These are phyloP conservation scores for Gentiana straminea DNA, from an alignment of 257 asterid species.

Conservation along the genomic window DNA sequence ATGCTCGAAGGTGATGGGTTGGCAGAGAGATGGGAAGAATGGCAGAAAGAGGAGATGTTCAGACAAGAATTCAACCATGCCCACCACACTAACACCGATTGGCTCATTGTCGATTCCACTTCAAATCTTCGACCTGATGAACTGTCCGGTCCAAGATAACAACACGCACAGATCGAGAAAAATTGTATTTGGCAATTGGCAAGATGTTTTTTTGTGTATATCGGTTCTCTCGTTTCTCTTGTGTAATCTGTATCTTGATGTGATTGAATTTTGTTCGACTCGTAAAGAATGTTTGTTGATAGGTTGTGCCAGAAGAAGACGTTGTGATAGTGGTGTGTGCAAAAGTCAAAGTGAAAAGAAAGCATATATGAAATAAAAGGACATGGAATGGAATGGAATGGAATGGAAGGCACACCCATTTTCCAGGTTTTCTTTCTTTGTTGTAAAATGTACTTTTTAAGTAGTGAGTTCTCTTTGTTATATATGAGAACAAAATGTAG, in stretches of 20 bases:
- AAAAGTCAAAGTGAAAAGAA: no score
- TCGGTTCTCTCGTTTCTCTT: neutral
- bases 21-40: conserved; percentile 95
- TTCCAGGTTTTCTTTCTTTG: no score
- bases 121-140: conserved; percentile 64
- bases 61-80: conserved; percentile 43
- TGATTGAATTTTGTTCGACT: conserved; percentile 11
- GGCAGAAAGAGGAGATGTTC: conserved; percentile 88
- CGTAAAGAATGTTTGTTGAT: conserved; percentile 15
- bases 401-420: no score
- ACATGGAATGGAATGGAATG: no score
- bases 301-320: neutral
- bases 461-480: no score
- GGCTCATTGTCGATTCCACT: conserved; percentile 64
- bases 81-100: conserved; percentile 36
- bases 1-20: conserved; percentile 96
- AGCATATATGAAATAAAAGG: no score
- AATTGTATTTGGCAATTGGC: conserved; percentile 2
- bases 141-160: conserved; percentile 78
- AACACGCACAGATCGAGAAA: no score
- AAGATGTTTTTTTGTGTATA: neutral
- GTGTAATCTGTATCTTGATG: neutral
- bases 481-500: no score
- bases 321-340: no score
- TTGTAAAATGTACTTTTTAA: no score